These are phyloP conservation scores for Spirogloea muscicola DNA, from an alignment of 139 green algal species.

Conservation along the genomic window DNA sequence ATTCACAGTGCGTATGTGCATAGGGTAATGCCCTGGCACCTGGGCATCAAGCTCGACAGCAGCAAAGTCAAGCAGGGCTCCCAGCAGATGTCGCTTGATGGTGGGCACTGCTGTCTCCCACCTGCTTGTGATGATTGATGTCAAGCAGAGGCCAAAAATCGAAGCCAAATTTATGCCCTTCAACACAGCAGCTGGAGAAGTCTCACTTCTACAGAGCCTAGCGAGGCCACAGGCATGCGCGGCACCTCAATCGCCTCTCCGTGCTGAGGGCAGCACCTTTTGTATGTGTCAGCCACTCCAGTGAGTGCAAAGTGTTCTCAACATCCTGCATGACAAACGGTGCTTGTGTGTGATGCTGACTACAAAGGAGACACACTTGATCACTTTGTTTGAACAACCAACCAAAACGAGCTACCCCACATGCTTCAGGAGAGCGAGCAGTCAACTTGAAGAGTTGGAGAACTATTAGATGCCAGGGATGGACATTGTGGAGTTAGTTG, in stretches of 20 bases:
- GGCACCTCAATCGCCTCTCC: constrained; percentile 11
- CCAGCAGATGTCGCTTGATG: constrained; percentile 34
- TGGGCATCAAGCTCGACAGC: constrained; percentile 18
- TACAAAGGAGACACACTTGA: neutral
- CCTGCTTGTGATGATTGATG: constrained; percentile 8
- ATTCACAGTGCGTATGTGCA: neutral
- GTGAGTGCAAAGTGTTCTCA: constrained; percentile 23
- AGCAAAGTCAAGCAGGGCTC: constrained; percentile 28
- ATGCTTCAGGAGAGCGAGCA: too few relatives aligned
- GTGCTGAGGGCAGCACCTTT: constrained; percentile 18
- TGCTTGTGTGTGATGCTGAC: neutral
- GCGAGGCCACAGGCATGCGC: neutral
- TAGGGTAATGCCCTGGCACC: neutral
- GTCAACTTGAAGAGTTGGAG: neutral
- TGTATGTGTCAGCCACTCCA: constrained; percentile 36
- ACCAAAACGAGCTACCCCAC: too few relatives aligned
- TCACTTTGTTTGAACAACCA: neutral
- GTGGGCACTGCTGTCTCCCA: constrained; percentile 14
- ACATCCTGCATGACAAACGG: constrained; percentile 20
- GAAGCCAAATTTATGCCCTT: neutral
- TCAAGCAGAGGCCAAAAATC: neutral
- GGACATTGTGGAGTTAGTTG: neutral
- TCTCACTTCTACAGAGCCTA: neutral
- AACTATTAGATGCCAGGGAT: neutral
- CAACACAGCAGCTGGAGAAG: neutral